Evolutionary conservation across 805 yeast species (phyloP).

Genomic region (Saturnispora serradocipensis): DNA sequence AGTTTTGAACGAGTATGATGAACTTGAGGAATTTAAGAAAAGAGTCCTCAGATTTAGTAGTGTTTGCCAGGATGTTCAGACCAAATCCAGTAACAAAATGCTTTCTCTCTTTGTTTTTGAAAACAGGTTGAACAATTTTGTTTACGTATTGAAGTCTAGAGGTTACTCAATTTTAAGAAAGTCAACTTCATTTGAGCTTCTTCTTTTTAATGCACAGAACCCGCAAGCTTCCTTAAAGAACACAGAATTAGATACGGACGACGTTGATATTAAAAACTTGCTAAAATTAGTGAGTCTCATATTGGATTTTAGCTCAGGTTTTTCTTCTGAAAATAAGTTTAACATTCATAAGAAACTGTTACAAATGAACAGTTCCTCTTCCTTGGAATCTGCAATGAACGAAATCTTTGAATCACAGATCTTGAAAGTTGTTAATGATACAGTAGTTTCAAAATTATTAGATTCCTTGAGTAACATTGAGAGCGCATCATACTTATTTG

Average conservation of each 20-base stretch:
- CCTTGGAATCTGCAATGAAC: constrained; percentile 28
- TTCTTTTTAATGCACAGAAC: constrained; percentile 20
- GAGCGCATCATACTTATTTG: constrained; percentile 25
- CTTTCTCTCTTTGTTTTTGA: constrained; percentile 14
- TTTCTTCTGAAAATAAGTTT: constrained; percentile 32
- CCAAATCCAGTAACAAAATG: constrained; percentile 30
- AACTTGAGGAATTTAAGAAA: constrained; percentile 31
- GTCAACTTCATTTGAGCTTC: constrained; percentile 27
- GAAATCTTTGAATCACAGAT: constrained; percentile 35
- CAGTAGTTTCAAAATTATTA: constrained; percentile 31
- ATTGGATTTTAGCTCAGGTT: constrained; percentile 18
- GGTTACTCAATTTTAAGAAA: constrained; percentile 29
- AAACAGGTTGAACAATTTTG: constrained; percentile 10
- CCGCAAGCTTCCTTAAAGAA: constrained; percentile 1
- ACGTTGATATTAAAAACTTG: constrained; percentile 7
- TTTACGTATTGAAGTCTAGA: constrained; percentile 29
- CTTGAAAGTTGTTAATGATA: constrained; percentile 32
- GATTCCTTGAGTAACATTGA: constrained; percentile 15
- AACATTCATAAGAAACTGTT: constrained; percentile 27
- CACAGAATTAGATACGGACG: neutral
- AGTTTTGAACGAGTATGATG: constrained; percentile 16
- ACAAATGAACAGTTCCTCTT: constrained; percentile 27
- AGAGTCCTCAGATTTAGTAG: constrained; percentile 66
- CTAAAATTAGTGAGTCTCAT: constrained; percentile 5
- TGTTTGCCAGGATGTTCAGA: constrained; percentile 56